Base-by-base conservation (phyloP, 768 basidiomycete species). In the Mycena maculata region DNA sequence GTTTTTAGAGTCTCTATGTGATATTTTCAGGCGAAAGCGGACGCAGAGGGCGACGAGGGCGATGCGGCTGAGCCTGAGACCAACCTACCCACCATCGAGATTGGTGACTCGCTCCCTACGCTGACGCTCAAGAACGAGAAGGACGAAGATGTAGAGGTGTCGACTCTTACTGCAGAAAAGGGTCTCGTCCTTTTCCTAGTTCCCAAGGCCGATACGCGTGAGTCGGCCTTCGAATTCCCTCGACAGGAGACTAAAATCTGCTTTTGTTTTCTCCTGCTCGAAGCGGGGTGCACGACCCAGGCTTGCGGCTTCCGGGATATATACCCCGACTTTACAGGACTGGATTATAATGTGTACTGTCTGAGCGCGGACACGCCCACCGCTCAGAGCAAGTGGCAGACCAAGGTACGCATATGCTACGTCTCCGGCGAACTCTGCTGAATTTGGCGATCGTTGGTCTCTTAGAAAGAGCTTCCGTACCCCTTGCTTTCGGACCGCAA, bases 241-340 rank as follows among this genome's bases (percentile, higher is more conserved):
- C 50, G 31, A 12, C 56, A 8, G 31, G 25, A 22, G 31, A 58
- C 67, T 25, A 41, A 30, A 49, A 25, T 27, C 23, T 13, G 47
- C 63, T 57, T 52, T 53, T 28, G 56, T 67, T 57, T 48, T 52
- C 23, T 9, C 9, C 20, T 25, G 8, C 48, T 23, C 55, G 11
- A 67, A 93, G 92, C 92, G 58, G 95, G 96, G 33, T 98, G 96
- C 81, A 98, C 95, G 4, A 90, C 81, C 38, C 96, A 98, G 77
- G 96, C 96, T 0, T 98, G 96, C 76, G 92, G 90, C 5, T 99
- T 93, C 85, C 86, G 95, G 22, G 96, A 98, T 76, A 83, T 83
- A 57, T 93, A 92, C 76, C 86, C 89, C 6, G 90, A 93, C 69
- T 96, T 96, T 76, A 82, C 86, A 3, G 80, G 86, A 7, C 75